These are phyloP conservation scores for Nakaseomyces kungkrabaensis DNA, from an alignment of 1,139 yeast species.

Conservation along the genomic window DNA sequence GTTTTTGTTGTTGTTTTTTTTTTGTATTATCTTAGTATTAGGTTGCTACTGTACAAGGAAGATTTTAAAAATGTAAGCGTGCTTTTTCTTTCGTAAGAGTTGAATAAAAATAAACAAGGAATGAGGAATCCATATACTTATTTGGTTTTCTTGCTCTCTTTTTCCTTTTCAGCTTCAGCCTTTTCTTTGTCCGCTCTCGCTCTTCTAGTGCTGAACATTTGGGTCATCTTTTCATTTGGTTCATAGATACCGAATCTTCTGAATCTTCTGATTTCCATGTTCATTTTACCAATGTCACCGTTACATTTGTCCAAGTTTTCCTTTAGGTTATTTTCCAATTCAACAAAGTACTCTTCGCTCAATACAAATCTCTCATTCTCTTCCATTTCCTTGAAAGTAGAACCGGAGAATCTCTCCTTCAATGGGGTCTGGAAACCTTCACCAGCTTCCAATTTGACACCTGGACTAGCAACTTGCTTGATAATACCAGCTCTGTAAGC, in stretches of 20 bases:
- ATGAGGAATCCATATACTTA: conserved; percentile 2
- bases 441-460: conserved; percentile 53
- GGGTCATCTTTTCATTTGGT: conserved; percentile 36
- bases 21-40: background rate
- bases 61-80: no score
- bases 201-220: conserved; percentile 29
- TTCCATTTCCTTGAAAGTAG: conserved; percentile 29
- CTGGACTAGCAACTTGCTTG: conserved; percentile 48
- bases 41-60: background rate
- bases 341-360: conserved; percentile 44
- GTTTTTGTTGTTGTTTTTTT: background rate
- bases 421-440: conserved; percentile 76
- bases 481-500: conserved; percentile 72
- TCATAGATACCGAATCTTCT: conserved; percentile 56
- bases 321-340: conserved; percentile 40
- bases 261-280: conserved; percentile 33
- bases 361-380: conserved; percentile 36
- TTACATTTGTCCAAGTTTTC: conserved; percentile 20
- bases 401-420: conserved; percentile 21
- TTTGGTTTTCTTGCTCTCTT: conserved; percentile 7
- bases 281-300: conserved; percentile 27
- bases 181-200: conserved; percentile 7
- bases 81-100: no score
- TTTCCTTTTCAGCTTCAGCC: conserved; percentile 7
- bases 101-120: no score